phyloP scores from a whole-genome alignment of 257 asterid species.

The Solanum arcanum region DNA sequence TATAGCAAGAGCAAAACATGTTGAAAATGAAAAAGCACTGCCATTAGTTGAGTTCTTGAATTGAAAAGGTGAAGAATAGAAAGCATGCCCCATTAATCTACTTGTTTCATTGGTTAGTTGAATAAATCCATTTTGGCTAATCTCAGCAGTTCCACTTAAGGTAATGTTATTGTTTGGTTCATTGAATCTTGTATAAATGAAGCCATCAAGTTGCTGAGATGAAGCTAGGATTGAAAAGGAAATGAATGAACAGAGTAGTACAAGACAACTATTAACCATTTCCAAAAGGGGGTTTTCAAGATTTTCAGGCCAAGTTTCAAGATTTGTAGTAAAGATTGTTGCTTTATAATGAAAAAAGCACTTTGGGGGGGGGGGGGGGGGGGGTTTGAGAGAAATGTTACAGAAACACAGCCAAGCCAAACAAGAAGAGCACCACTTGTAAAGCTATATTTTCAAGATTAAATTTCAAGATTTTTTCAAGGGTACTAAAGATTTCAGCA shows the following conservation, averaged over 20 bases:
- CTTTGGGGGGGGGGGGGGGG: too few relatives aligned
- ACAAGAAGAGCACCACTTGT: not conserved
- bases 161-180: not conserved
- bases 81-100: constrained; percentile 41
- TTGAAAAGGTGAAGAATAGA: constrained; percentile 29
- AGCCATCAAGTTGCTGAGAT: not conserved
- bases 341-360: not conserved
- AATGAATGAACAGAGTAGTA: not conserved
- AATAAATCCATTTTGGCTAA: constrained; percentile 25
- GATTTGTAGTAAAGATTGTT: not conserved
- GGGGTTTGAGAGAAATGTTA: not conserved
- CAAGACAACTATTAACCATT: not conserved
- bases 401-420: not conserved
- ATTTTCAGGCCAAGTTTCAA: not conserved
- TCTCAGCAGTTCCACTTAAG: constrained; percentile 27
- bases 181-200: constrained; percentile 2
- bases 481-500: not conserved
- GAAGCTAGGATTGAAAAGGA: not conserved
- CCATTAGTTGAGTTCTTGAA: constrained; percentile 40
- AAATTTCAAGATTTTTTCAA: not conserved
- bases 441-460: not conserved
- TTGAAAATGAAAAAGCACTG: constrained; percentile 45
- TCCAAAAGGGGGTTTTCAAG: not conserved
- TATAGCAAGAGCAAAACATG: constrained; percentile 42
- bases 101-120: constrained; percentile 38